Base-by-base conservation (phyloP, 495 filamentous ascomycete genomes). In the Xylaria grammica region DNA sequence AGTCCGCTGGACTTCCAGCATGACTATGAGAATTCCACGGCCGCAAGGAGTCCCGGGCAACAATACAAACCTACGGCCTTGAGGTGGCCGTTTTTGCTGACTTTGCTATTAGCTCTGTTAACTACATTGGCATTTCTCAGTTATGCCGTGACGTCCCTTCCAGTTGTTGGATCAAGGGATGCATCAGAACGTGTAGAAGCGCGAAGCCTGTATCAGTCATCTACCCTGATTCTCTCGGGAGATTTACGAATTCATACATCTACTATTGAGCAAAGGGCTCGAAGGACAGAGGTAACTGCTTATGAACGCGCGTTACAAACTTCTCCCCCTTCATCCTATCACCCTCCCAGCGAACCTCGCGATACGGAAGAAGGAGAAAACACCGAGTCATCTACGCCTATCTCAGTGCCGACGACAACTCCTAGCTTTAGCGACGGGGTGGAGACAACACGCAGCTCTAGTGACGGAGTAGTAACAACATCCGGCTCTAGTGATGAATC, bases 81-180 rank as follows among this genome's bases (percentile, higher is more conserved):
- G 60, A 67, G 72, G 68, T 76, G 76, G 73, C 64, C 68, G 22
- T 78, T 77, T 66, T 62, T 78, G n/a, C 42, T 50, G 0, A 40
- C 10, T 34, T 49, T 74, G 42, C 48, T 69, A 22, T 26, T 66
- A 7, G 54, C 66, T 36, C 46, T 77, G 55, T 27, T 70, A 24
- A 65, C 56, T 0, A 38, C 72, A 9, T 38, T 77, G 7, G 69
- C 63, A 3, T 17, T 69, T 5, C 46, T 76, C 46, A 71, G 40
- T 4, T 69, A 63, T 34, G 73, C 72, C 19, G 68, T 72, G 10
- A 60, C 57, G 19, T 57, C 56, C 13, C 66, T 78, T 20, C 76
- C 76, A 0, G 40, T 70, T 9, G 38, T 60, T 17, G 44, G 29
- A 67, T 11, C 26, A 58, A 27, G 51, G 59, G 10, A 40, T 67